Evolutionary conservation across 2,329 filamentous ascomycete genomes (phyloP).

Genomic region (Cadophora gregata): DNA sequence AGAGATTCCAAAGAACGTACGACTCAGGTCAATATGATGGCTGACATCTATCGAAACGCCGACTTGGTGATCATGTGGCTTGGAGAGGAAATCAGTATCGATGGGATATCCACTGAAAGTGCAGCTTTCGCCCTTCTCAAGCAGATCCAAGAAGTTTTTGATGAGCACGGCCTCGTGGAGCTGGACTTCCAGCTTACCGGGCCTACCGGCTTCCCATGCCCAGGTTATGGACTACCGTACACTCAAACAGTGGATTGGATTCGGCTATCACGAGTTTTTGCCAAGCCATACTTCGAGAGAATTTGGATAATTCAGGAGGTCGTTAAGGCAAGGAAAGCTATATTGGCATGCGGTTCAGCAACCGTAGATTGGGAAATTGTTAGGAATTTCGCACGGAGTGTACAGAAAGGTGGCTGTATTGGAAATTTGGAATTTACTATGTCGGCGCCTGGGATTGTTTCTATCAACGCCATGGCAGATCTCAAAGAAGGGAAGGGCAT

Average conservation of each 20-base stretch:
- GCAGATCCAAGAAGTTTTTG: slow-evolving; percentile 8
- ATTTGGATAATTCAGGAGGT: slow-evolving; percentile 18
- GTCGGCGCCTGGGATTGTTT: slow-evolving; percentile 10
- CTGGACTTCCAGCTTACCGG: slow-evolving; percentile 5
- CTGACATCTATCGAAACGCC: slow-evolving; percentile 26
- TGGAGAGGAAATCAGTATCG: slow-evolving; percentile 17
- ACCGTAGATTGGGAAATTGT: slow-evolving; percentile 1
- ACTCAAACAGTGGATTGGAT: neutral
- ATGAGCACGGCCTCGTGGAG: neutral
- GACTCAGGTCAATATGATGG: slow-evolving; percentile 26
- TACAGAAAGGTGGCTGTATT: slow-evolving; percentile 4
- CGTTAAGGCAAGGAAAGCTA: slow-evolving; percentile 9
- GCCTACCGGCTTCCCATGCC: neutral
- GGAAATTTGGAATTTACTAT: slow-evolving; percentile 8
- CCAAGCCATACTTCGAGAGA: slow-evolving; percentile 17
- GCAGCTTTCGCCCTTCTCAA: slow-evolving; percentile 9
- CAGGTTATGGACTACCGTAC: slow-evolving; percentile 5
- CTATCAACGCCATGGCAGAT: slow-evolving; percentile 12
- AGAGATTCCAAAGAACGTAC: slow-evolving; percentile 24
- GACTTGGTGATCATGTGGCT: slow-evolving; percentile 25
- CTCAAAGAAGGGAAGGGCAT: slow-evolving; percentile 6
- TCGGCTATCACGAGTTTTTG: slow-evolving; percentile 8
- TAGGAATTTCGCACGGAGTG: slow-evolving; percentile 1
- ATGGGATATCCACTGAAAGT: slow-evolving; percentile 12
- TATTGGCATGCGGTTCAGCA: neutral